These are phyloP conservation scores for Eucalyptus brandiana DNA, from an alignment of 345 rosid genomes.

Conservation along the genomic window DNA sequence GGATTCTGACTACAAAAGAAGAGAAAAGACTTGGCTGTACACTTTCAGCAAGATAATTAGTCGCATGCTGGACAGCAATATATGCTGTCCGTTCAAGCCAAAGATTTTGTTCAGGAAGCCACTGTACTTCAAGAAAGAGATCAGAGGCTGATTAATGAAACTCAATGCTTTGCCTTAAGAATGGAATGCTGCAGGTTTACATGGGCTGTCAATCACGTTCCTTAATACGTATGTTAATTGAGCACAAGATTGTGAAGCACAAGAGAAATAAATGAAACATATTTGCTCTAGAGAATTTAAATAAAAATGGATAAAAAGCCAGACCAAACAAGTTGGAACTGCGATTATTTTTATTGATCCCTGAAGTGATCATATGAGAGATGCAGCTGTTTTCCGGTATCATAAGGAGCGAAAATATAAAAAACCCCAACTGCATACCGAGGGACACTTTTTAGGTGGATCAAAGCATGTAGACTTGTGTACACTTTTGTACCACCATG, in stretches of 20 bases:
- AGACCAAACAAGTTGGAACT: background rate
- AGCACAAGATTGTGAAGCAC: background rate
- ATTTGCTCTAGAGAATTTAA: background rate
- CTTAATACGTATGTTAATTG: background rate
- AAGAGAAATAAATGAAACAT: background rate
- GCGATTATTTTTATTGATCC: background rate
- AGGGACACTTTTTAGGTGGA: slow-evolving; percentile 37
- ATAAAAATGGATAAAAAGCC: background rate
- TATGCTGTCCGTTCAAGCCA: background rate
- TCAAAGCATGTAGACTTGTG: slow-evolving; percentile 53
- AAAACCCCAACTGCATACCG: slow-evolving; percentile 20
- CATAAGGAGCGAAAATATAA: background rate
- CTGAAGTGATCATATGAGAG: background rate
- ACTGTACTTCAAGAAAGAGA: background rate
- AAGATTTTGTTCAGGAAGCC: background rate
- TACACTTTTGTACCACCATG: slow-evolving; percentile 74
- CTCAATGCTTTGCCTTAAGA: background rate
- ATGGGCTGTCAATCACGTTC: background rate
- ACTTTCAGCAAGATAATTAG: background rate
- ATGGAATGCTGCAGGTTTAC: background rate
- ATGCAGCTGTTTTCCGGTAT: background rate
- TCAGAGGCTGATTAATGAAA: background rate
- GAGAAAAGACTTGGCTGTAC: background rate
- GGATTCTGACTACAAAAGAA: background rate
- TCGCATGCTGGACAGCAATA: background rate